Evolutionary conservation across 2,329 filamentous ascomycete genomes (phyloP).

Genomic region (Colletotrichum scovillei): DNA sequence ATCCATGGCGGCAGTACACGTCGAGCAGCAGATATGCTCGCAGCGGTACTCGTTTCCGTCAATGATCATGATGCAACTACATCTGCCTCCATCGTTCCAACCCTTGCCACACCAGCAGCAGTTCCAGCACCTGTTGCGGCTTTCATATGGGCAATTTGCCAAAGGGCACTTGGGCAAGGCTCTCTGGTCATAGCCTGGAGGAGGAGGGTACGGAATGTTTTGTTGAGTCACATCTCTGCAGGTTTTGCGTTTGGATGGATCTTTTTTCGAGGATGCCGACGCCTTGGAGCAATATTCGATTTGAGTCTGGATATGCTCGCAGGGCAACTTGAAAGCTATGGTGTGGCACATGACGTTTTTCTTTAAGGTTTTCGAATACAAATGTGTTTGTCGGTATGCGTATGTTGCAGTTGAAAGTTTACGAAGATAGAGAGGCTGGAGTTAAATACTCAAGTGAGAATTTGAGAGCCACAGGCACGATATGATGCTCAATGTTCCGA

Average conservation of each 20-base stretch:
- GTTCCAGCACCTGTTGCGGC: constrained; percentile 62
- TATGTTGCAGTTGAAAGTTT: not conserved
- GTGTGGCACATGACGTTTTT: constrained; percentile 58
- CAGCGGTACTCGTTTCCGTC: constrained; percentile 61
- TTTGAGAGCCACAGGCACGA: no score
- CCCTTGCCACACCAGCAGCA: constrained; percentile 67
- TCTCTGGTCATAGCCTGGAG: constrained; percentile 52
- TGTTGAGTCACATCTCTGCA: constrained; percentile 57
- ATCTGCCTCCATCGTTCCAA: constrained; percentile 62
- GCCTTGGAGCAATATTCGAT: constrained; percentile 58
- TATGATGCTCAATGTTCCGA: not conserved
- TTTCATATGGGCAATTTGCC: constrained; percentile 60
- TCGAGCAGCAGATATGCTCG: constrained; percentile 65
- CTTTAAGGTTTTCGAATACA: not conserved
- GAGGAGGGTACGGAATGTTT: constrained; percentile 59
- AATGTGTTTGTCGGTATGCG: not conserved
- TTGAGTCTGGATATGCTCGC: constrained; percentile 61
- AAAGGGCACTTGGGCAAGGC: constrained; percentile 56
- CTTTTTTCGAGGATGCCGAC: constrained; percentile 41
- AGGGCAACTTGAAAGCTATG: constrained; percentile 60
- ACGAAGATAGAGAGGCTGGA: not conserved
- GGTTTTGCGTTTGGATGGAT: constrained; percentile 44
- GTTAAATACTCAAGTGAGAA: not conserved
- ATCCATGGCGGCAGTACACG: constrained; percentile 57
- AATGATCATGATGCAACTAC: constrained; percentile 64